phyloP scores from a whole-genome alignment of 2,329 filamentous ascomycete species.

The Penicillium sp. region DNA sequence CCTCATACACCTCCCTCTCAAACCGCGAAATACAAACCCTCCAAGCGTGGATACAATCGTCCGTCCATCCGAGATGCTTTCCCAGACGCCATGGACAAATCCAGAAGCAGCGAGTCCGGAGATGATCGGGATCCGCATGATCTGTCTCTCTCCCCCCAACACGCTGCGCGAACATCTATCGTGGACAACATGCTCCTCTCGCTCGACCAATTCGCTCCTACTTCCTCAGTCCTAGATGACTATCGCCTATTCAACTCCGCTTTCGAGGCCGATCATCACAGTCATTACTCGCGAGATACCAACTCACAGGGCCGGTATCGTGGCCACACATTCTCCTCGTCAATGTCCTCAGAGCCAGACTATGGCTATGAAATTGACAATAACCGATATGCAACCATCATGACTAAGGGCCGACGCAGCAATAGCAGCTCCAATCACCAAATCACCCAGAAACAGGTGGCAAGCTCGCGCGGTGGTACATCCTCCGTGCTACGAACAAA shows the following conservation, averaged over 20 bases:
- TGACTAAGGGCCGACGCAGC: constrained; percentile 59
- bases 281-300: constrained; percentile 31
- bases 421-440: constrained; percentile 75
- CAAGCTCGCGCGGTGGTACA: constrained; percentile 53
- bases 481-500: constrained; percentile 25
- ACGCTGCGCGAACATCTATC: constrained; percentile 81
- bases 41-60: constrained; percentile 29
- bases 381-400: constrained; percentile 42
- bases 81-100: constrained; percentile 37
- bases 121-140: constrained; percentile 61
- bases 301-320: constrained; percentile 45
- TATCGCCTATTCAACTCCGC: constrained; percentile 41
- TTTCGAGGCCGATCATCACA: constrained; percentile 40
- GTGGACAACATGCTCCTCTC: constrained; percentile 95
- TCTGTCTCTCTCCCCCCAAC: constrained; percentile 70
- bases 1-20: constrained; percentile 42
- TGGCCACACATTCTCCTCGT: constrained; percentile 59
- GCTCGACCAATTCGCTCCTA: constrained; percentile 68
- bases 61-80: constrained; percentile 43
- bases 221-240: constrained; percentile 36
- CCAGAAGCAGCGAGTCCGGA: constrained; percentile 35
- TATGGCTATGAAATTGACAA: constrained; percentile 37
- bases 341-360: constrained; percentile 56
- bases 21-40: constrained; percentile 31
- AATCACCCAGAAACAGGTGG: constrained; percentile 57